Percentiles rank a stretch among this genome's conserved stretches.
Conservation (phyloP, 2,329 filamentous ascomycete species). For the Thielaviopsis euricoi region DNA sequence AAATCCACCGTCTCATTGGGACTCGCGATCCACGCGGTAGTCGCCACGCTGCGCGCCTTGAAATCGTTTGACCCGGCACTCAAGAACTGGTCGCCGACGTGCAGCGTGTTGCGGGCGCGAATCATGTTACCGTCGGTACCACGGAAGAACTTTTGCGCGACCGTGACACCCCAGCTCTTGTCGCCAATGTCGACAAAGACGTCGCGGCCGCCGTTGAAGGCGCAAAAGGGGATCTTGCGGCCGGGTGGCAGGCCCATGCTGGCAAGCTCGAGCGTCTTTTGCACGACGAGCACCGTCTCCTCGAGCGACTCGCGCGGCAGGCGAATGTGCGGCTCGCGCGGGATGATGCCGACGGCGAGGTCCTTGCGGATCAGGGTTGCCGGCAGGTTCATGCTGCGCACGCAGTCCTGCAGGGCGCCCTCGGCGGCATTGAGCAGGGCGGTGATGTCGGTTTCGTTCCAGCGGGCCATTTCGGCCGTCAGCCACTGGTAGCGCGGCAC, state of each 20-base stretch:
- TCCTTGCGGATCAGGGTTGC: conserved; percentile 77
- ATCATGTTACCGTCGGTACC: conserved; percentile 36
- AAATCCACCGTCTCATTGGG: conserved; percentile 80
- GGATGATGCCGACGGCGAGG: conserved; percentile 65
- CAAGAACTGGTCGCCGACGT: conserved; percentile 94
- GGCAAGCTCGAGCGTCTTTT: conserved; percentile 77
- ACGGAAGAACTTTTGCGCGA: conserved; percentile 77
- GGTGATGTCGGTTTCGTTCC: conserved; percentile 61
- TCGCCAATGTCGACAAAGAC: conserved; percentile 98
- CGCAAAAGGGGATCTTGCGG: conserved; percentile 66
- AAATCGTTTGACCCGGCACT: conserved; percentile 95
- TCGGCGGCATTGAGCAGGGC: conserved; percentile 81
- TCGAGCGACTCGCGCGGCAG: conserved; percentile 82
- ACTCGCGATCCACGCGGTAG: conserved; percentile 92
- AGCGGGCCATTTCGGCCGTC: conserved; percentile 59
- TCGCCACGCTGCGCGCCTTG: conserved; percentile 79
- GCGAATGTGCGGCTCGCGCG: conserved; percentile 42
- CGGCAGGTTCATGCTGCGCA: conserved; percentile 62
- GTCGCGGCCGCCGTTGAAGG: conserved; percentile 94
- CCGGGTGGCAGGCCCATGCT: conserved; percentile 29
- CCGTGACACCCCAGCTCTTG: conserved; percentile 87
- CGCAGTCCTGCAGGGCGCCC: conserved; percentile 63
- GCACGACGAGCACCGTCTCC: conserved; percentile 86
- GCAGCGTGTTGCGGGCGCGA: conserved; percentile 62
- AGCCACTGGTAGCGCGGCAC: conserved; percentile 55